Evolutionary conservation across 345 rosid species (phyloP).

Genomic region (Pistacia atlantica): DNA sequence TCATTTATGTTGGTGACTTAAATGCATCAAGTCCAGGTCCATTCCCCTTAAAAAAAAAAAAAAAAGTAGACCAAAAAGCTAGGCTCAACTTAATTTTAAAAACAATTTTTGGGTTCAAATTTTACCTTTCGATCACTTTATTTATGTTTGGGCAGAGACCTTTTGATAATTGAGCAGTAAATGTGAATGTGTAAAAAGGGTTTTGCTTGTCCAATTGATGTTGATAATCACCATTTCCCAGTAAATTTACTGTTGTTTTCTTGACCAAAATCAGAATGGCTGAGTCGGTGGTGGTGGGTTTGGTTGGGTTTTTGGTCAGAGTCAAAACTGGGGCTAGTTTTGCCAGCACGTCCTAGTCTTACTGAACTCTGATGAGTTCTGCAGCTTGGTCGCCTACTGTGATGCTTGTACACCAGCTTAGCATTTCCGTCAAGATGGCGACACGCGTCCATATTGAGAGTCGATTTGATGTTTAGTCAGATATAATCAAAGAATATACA

Average conservation of each 20-base stretch:
- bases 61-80: conserved; percentile 14
- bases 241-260: conserved; percentile 8
- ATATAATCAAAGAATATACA: neutral
- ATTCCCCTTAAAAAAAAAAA: conserved; percentile 5
- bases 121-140: conserved; percentile 16
- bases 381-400: neutral
- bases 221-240: neutral
- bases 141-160: neutral
- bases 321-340: conserved; percentile 23
- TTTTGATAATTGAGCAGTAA: neutral
- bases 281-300: conserved; percentile 10
- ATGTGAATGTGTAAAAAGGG: neutral
- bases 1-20: too few relatives aligned
- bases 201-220: neutral
- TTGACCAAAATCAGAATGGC: conserved; percentile 4
- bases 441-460: neutral
- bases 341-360: neutral
- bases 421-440: neutral
- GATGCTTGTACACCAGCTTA: conserved; percentile 8
- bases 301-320: conserved; percentile 13
- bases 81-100: neutral
- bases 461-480: conserved; percentile 5
- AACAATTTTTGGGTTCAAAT: neutral
- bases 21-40: conserved; percentile 4
- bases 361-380: neutral